Evolutionary conservation across 2,329 filamentous ascomycete genomes (phyloP).

Genomic region (Geosmithia morbida): DNA sequence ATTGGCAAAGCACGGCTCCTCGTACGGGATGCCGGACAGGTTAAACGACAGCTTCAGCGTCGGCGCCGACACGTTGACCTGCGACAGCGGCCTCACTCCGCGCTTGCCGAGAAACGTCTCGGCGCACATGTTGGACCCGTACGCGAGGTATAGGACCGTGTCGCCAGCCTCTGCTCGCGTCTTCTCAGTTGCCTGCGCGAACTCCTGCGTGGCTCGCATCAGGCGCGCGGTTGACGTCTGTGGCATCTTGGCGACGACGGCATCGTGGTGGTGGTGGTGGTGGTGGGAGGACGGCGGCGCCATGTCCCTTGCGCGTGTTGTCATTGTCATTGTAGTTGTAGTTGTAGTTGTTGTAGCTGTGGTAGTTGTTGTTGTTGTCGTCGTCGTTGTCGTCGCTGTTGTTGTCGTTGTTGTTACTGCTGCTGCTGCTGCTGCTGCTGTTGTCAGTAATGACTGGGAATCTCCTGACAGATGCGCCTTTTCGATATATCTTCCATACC

Average conservation of each 20-base stretch:
- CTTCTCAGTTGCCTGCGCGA: too few relatives aligned
- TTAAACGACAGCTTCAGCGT: conserved; percentile 69
- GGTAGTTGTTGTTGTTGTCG: too few relatives aligned
- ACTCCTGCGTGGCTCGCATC: not conserved
- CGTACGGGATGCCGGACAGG: conserved; percentile 72
- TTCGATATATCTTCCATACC: too few relatives aligned
- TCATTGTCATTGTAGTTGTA: too few relatives aligned
- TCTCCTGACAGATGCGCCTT: too few relatives aligned
- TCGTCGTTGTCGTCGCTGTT: too few relatives aligned
- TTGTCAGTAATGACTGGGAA: too few relatives aligned
- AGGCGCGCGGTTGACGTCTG: conserved; percentile 2
- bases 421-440: too few relatives aligned
- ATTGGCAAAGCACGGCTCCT: conserved; percentile 87
- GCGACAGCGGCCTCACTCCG: conserved; percentile 67
- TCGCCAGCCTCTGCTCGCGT: not conserved
- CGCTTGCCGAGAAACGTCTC: conserved; percentile 67
- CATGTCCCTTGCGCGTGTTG: too few relatives aligned
- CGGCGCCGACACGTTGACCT: conserved; percentile 71
- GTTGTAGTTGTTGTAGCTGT: too few relatives aligned
- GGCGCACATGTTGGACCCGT: conserved; percentile 77
- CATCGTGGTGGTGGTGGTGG: not conserved
- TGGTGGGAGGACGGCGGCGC: too few relatives aligned
- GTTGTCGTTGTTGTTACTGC: too few relatives aligned
- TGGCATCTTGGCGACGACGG: not conserved
- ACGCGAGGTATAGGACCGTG: conserved; percentile 70